Evolutionary conservation across 2,329 filamentous ascomycete species (phyloP).

Genomic region (Rutstroemia sp.): DNA sequence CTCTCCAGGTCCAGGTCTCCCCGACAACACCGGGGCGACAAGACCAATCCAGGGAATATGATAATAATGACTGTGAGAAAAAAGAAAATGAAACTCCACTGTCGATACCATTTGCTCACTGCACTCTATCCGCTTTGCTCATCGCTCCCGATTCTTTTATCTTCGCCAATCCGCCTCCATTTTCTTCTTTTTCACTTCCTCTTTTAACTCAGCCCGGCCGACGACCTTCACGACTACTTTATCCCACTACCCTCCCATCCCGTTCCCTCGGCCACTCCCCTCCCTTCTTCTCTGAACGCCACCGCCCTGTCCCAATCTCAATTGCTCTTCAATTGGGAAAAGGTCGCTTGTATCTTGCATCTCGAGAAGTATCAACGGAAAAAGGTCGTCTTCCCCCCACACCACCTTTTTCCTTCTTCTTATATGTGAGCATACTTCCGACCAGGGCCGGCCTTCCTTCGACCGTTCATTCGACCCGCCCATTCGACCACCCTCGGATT

Average conservation of each 20-base stretch:
- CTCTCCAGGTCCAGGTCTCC: neutral
- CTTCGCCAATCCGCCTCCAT: neutral
- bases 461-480: neutral
- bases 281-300: neutral
- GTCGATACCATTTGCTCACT: slow-evolving; percentile 8
- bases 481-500: neutral
- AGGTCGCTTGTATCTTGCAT: neutral
- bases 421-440: neutral
- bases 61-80: slow-evolving; percentile 1
- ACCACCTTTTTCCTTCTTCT: neutral
- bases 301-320: neutral
- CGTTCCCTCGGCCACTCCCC: neutral
- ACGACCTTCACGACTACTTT: neutral
- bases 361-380: neutral
- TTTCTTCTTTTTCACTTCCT: neutral
- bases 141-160: slow-evolving; percentile 4
- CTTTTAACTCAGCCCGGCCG: neutral
- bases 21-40: slow-evolving; percentile 10
- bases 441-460: slow-evolving; percentile 2
- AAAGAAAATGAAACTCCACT: slow-evolving; percentile 8
- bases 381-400: neutral
- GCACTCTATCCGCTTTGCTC: neutral
- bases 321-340: neutral
- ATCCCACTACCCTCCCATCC: neutral
- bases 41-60: slow-evolving; percentile 3